Percentiles rank a stretch among this genome's conserved stretches.
Evolutionary conservation across 73 alveolate species (phyloP).

Genomic region (Blepharisma stoltei): DNA sequence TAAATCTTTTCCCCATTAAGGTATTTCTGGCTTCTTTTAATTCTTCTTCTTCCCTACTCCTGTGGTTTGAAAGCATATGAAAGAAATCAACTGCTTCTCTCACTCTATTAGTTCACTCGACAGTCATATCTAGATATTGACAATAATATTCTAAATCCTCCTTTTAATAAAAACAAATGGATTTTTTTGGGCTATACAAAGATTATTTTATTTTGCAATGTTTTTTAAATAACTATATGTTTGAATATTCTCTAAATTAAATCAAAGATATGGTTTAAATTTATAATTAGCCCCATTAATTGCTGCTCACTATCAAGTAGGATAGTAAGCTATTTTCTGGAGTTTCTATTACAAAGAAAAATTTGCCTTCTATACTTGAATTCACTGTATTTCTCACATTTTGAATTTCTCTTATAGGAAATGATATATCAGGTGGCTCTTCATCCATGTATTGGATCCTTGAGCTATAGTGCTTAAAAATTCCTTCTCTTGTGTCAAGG

Average conservation of each 20-base stretch:
- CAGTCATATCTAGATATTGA: slow-evolving; percentile 10
- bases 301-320: too few relatives aligned
- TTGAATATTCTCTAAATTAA: too few relatives aligned
- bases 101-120: background rate
- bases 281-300: too few relatives aligned
- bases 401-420: background rate
- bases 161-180: too few relatives aligned
- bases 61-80: background rate
- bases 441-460: background rate
- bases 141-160: too few relatives aligned
- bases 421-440: background rate
- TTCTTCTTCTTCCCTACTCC: background rate
- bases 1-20: background rate
- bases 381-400: background rate
- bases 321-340: background rate
- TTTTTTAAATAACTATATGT: too few relatives aligned
- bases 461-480: slow-evolving; percentile 10
- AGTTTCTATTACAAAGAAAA: background rate
- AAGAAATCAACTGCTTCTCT: background rate
- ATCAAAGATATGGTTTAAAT: too few relatives aligned
- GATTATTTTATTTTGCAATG: too few relatives aligned
- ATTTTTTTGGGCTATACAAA: too few relatives aligned
- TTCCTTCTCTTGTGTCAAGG: background rate
- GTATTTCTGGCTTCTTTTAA: background rate
- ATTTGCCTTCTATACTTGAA: background rate